Conservation (phyloP, 2,329 filamentous ascomycete species). For the Penicillium polonicum region DNA sequence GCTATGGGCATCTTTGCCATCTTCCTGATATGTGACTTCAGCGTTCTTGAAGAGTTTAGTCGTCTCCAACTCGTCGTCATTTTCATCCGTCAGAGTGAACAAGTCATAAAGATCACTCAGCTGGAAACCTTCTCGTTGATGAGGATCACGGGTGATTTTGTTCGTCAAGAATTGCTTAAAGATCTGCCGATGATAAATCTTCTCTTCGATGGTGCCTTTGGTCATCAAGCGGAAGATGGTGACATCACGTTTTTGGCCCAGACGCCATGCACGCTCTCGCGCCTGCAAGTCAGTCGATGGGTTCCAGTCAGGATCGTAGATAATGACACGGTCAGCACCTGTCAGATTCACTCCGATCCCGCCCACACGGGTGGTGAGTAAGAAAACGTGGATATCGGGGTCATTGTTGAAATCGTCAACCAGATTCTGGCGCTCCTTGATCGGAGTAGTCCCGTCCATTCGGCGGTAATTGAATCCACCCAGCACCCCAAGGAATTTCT, state of each 20-base stretch:
- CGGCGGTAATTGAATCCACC: slow-evolving; percentile 73
- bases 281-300: slow-evolving; percentile 95
- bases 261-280: slow-evolving; percentile 88
- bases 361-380: slow-evolving; percentile 93
- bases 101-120: slow-evolving; percentile 87
- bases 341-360: slow-evolving; percentile 93
- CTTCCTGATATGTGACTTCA: slow-evolving; percentile 64
- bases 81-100: slow-evolving; percentile 71
- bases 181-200: slow-evolving; percentile 97
- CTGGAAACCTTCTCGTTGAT: slow-evolving; percentile 88
- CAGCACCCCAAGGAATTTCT: slow-evolving; percentile 70
- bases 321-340: slow-evolving; percentile 92
- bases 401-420: slow-evolving; percentile 91
- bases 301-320: slow-evolving; percentile 99
- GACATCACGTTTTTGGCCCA: slow-evolving; percentile 92
- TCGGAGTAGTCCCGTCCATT: slow-evolving; percentile 91
- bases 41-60: slow-evolving; percentile 84
- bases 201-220: slow-evolving; percentile 96
- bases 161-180: slow-evolving; percentile 98
- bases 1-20: slow-evolving; percentile 15
- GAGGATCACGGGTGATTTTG: slow-evolving; percentile 91
- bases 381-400: slow-evolving; percentile 76
- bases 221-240: slow-evolving; percentile 98
- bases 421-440: slow-evolving; percentile 82
- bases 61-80: slow-evolving; percentile 74